Evolutionary conservation across 2,329 filamentous ascomycete species (phyloP), one percentile per base, ranked within the genome.

Genomic region (Ophiostoma piceae): DNA sequence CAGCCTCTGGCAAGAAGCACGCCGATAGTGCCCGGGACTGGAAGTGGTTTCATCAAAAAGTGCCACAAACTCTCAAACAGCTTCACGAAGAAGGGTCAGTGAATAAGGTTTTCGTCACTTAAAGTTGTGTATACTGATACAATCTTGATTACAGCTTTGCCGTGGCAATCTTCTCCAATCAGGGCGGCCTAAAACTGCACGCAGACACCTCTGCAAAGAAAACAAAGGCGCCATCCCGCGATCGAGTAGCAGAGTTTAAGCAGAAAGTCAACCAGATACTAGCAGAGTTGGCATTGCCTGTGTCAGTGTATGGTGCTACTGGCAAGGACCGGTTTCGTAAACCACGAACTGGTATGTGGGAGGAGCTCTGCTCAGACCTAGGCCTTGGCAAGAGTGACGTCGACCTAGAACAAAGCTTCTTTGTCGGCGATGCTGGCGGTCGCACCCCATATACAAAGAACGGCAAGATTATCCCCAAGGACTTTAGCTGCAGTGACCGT

Each of bases 331-430:
- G 86, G 6, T 97, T 89, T 78, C 87, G 95, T 69, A 99, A 99
- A 79, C 95, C 95, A 4, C 84, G 94, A 54, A 84, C 83, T 1
- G 94, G 94, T 26, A 97, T 98, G 91, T 99, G 95, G 94, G 82
- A 84, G 37, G 83, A 85, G 74, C 73, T 86, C 3, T 83, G 82
- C 72, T 79, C 84, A 0, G 88, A 92, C 74, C 85, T 88, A 73
- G 84, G 84, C 66, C 80, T 91, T 2, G 9, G 35, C 19, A n/a
- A 39, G 3, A 1, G 11, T 0, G 41, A n/a, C 39, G 79, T 96
- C n/a, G 90, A 97, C 77, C 78, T 91, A 43, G 80, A 85, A 19
- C 81, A 83, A 2, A 96, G 92, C 32, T 83, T 97, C 73, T 97
- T 97, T 77, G 88, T 99, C 64, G 95, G 95, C 64, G 95, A 99